Conservation (phyloP, 192 early-diverging fungal genomes). For the Coemansia sp. region DNA sequence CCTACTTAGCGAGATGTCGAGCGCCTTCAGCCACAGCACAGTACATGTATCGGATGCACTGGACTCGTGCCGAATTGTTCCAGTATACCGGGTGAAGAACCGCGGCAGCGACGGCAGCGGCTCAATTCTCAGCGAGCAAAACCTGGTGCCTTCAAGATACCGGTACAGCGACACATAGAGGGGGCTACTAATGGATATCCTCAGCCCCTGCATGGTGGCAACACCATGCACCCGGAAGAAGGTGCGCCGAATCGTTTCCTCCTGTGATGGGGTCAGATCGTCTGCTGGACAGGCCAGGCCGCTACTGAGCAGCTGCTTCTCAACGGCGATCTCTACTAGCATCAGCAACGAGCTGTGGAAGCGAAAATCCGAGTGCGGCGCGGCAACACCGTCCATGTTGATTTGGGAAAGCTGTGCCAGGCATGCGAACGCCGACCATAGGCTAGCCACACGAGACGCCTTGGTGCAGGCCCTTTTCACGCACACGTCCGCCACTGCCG, state of each 20-base stretch:
- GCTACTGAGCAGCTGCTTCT: slow-evolving; percentile 7
- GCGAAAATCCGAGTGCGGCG: slow-evolving; percentile 7
- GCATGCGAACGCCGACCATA: slow-evolving; percentile 25
- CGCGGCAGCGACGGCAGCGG: slow-evolving; percentile 42
- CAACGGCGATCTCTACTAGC: slow-evolving; percentile 17
- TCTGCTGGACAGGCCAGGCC: too few species aligned
- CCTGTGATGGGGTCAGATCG: slow-evolving; percentile 11
- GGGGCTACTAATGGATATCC: slow-evolving; percentile 2
- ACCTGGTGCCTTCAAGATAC: slow-evolving; percentile 21
- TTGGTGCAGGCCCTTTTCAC: not conserved
- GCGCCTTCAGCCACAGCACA: slow-evolving; percentile 31
- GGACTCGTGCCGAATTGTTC: slow-evolving; percentile 2
- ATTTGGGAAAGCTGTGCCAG: slow-evolving; percentile 24
- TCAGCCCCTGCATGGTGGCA: slow-evolving; percentile 10
- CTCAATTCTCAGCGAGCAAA: slow-evolving; percentile 40
- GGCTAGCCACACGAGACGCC: not conserved
- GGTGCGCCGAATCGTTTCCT: slow-evolving; percentile 23
- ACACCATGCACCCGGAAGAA: slow-evolving; percentile 26
- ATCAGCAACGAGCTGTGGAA: slow-evolving; percentile 9
- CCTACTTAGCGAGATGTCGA: slow-evolving; percentile 15
- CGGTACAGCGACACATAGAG: slow-evolving; percentile 33
- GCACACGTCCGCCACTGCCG: slow-evolving; percentile 4
- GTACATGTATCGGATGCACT: slow-evolving; percentile 28
- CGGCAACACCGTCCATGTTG: slow-evolving; percentile 40
- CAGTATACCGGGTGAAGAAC: slow-evolving; percentile 43